phyloP scores from a whole-genome alignment of 208 protist genomes.

The Crithidia expoeki region DNA sequence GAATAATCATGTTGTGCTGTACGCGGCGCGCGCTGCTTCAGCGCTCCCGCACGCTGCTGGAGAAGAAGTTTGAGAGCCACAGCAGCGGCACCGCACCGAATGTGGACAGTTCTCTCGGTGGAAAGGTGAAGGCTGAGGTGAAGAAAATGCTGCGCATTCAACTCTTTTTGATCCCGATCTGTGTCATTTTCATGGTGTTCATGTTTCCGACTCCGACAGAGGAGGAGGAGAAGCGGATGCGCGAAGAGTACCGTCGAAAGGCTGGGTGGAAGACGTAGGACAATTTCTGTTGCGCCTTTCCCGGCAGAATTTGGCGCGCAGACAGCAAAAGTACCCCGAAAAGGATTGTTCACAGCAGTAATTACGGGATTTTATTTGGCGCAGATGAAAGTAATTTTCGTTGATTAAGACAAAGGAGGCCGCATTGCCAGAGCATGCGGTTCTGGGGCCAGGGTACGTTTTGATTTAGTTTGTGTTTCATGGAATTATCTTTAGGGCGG shows the following conservation, averaged over 20 bases:
- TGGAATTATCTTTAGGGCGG: no score
- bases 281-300: background rate
- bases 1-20: constrained; percentile 44
- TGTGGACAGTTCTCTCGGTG: constrained; percentile 58
- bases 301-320: background rate
- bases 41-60: constrained; percentile 47
- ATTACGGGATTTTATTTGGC: no score
- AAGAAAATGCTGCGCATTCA: constrained; percentile 88
- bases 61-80: constrained; percentile 57
- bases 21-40: constrained; percentile 33
- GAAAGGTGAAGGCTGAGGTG: constrained; percentile 66
- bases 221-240: constrained; percentile 73
- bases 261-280: constrained; percentile 88
- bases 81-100: constrained; percentile 25
- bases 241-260: constrained; percentile 79
- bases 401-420: no score
- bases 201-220: constrained; percentile 69
- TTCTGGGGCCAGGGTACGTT: no score
- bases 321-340: no score
- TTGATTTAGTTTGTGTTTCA: no score
- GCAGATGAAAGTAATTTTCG: no score
- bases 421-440: no score
- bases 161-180: constrained; percentile 73
- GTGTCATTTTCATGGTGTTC: constrained; percentile 56
- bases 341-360: no score